These are phyloP conservation scores for Cyclostephanos tholiformis DNA, from an alignment of 108 stramenopile species.

Conservation along the genomic window DNA sequence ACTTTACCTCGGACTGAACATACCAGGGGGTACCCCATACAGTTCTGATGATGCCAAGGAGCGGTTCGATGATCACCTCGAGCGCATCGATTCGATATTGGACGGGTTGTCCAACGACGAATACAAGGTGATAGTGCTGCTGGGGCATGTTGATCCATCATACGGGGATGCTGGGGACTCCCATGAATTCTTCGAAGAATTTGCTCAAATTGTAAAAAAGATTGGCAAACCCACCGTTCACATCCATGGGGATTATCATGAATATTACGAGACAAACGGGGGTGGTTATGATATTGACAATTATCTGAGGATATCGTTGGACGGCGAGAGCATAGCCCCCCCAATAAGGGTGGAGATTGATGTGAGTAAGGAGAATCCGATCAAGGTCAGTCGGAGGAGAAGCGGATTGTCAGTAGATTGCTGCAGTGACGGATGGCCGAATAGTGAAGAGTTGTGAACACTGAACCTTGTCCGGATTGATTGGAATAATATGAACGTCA, in stretches of 20 bases:
- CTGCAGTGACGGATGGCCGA: slow-evolving; percentile 45
- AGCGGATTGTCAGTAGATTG: slow-evolving; percentile 41
- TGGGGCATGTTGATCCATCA: slow-evolving; percentile 58
- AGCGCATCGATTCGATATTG: slow-evolving; percentile 1
- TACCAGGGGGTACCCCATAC: slow-evolving; percentile 49
- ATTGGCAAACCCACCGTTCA: slow-evolving; percentile 59
- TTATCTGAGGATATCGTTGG: slow-evolving; percentile 44
- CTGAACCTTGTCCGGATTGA: too few species aligned
- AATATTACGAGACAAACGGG: slow-evolving; percentile 37
- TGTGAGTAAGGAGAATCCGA: slow-evolving; percentile 40
- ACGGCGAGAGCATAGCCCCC: slow-evolving; percentile 26
- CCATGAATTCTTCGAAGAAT: slow-evolving; percentile 47
- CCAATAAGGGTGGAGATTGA: too few species aligned
- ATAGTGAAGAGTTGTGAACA: neutral
- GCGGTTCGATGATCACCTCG: slow-evolving; percentile 7
- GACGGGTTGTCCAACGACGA: slow-evolving; percentile 25
- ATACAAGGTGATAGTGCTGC: slow-evolving; percentile 53
- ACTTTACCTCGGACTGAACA: slow-evolving; percentile 69
- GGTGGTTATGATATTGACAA: slow-evolving; percentile 37
- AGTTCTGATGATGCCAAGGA: slow-evolving; percentile 47
- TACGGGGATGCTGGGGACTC: slow-evolving; percentile 10
- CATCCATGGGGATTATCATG: slow-evolving; percentile 62
- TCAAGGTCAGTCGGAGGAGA: slow-evolving; percentile 33
- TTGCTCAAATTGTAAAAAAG: slow-evolving; percentile 22
- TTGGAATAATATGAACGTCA: too few species aligned